phyloP scores from a whole-genome alignment of 2,329 filamentous ascomycete species.

The Hypoxylon sp. region DNA sequence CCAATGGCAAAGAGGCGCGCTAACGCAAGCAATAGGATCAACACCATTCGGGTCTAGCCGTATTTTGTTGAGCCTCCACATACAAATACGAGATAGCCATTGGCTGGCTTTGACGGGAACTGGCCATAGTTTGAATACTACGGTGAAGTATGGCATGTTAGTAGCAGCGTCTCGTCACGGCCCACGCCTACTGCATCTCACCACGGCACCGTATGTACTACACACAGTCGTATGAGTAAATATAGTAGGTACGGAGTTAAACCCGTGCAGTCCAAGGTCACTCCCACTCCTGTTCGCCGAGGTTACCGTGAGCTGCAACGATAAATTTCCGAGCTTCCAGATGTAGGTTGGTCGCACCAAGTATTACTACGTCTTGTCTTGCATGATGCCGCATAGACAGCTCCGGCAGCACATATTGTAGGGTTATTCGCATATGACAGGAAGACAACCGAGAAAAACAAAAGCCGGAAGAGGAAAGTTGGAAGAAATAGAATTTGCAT shows the following conservation, averaged over 20 bases:
- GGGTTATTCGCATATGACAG: slow-evolving; percentile 14
- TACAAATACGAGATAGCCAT: slow-evolving; percentile 23
- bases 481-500: slow-evolving; percentile 25
- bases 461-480: slow-evolving; percentile 1
- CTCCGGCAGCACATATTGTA: slow-evolving; percentile 17
- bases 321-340: slow-evolving; percentile 38
- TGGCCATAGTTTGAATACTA: slow-evolving; percentile 28
- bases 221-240: slow-evolving; percentile 6
- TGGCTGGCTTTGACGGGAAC: slow-evolving; percentile 27
- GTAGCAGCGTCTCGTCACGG: slow-evolving; percentile 18
- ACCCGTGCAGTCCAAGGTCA: slow-evolving; percentile 12
- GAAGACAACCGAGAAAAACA: slow-evolving; percentile 11
- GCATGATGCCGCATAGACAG: slow-evolving; percentile 31
- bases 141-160: slow-evolving; percentile 28
- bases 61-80: slow-evolving; percentile 45
- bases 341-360: slow-evolving; percentile 34
- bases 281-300: slow-evolving; percentile 20
- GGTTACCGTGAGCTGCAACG: slow-evolving; percentile 23
- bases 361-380: slow-evolving; percentile 36
- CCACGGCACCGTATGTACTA: slow-evolving; percentile 4
- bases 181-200: slow-evolving; percentile 13
- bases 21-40: slow-evolving; percentile 43
- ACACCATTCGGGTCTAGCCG: slow-evolving; percentile 38
- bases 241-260: slow-evolving; percentile 23
- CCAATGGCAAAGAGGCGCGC: slow-evolving; percentile 38